phyloP scores from a whole-genome alignment of 768 basidiomycete genomes.

The Sarcomyxa edulis region DNA sequence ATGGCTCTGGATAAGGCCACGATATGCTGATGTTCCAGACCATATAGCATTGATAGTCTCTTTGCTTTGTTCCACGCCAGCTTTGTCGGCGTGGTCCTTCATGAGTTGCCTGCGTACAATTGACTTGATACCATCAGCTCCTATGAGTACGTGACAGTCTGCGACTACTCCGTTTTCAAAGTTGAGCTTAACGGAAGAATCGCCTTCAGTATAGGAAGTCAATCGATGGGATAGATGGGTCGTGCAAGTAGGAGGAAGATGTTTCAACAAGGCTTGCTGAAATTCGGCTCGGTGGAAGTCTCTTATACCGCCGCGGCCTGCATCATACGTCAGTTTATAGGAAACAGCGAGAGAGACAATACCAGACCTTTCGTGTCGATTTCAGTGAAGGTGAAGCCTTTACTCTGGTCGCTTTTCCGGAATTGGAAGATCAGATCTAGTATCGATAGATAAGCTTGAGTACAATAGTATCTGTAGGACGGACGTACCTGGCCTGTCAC shows the following conservation, averaged over 20 bases:
- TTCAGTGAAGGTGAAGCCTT: constrained; percentile 23
- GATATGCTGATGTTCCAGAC: constrained; percentile 29
- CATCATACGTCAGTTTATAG: not conserved
- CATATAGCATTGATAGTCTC: constrained; percentile 31
- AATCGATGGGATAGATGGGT: constrained; percentile 36
- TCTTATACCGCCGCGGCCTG: constrained; percentile 18
- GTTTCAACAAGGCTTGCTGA: constrained; percentile 32
- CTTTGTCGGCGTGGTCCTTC: constrained; percentile 8
- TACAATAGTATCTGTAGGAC: not conserved
- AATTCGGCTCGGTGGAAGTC: constrained; percentile 44
- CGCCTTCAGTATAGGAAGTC: constrained; percentile 21
- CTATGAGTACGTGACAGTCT: constrained; percentile 31
- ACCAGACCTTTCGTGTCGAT: constrained; percentile 28
- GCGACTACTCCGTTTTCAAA: constrained; percentile 20
- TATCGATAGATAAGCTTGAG: not conserved
- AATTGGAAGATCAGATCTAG: constrained; percentile 35
- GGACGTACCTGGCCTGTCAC: not conserved
- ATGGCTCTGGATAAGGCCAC: constrained; percentile 22
- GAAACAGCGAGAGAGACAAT: not conserved
- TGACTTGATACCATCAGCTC: constrained; percentile 34
- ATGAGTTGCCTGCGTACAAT: constrained; percentile 30
- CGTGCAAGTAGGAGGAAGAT: constrained; percentile 23
- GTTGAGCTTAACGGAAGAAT: constrained; percentile 13
- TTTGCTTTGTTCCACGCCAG: constrained; percentile 4
- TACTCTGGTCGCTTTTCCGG: constrained; percentile 27